Percentiles rank a stretch among this genome's conserved stretches.
Conservation (phyloP, 768 basidiomycete genomes). For the Crepidotus variabilis region DNA sequence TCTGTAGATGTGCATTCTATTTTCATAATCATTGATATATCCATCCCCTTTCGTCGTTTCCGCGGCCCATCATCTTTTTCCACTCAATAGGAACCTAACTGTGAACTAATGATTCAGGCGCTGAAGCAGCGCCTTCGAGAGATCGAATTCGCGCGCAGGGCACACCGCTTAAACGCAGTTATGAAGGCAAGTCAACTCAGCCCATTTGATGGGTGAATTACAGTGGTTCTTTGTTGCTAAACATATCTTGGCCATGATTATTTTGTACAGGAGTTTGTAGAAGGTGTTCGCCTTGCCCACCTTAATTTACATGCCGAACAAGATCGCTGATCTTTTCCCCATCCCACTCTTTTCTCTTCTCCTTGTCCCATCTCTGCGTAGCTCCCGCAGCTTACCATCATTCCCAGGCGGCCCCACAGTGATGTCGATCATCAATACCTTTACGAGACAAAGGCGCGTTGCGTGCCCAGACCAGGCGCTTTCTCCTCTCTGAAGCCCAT, state of each 20-base stretch:
- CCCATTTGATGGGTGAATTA: no score
- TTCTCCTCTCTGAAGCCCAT: no score
- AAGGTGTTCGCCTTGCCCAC: slow-evolving; percentile 2
- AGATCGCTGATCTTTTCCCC: neutral
- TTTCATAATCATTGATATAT: neutral
- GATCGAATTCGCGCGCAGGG: neutral
- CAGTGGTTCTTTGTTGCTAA: no score
- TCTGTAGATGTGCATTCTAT: neutral
- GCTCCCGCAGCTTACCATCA: neutral
- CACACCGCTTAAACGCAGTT: neutral
- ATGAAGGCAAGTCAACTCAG: neutral
- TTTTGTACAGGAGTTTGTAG: slow-evolving; percentile 1
- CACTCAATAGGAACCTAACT: neutral
- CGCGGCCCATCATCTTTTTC: neutral
- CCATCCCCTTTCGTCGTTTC: neutral
- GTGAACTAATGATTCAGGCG: neutral
- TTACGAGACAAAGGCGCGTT: no score
- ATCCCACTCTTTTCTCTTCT: neutral
- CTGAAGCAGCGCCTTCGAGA: neutral
- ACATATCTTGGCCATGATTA: neutral
- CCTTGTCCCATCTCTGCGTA: neutral
- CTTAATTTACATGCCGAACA: neutral
- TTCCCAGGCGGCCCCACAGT: no score
- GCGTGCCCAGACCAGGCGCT: no score
- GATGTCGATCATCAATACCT: no score